A percentile compares a stretch with the other conserved stretches of the same genome.
Evolutionary conservation across 306 rosid genomes (phyloP).

Genomic region (Abrus pulchellus): DNA sequence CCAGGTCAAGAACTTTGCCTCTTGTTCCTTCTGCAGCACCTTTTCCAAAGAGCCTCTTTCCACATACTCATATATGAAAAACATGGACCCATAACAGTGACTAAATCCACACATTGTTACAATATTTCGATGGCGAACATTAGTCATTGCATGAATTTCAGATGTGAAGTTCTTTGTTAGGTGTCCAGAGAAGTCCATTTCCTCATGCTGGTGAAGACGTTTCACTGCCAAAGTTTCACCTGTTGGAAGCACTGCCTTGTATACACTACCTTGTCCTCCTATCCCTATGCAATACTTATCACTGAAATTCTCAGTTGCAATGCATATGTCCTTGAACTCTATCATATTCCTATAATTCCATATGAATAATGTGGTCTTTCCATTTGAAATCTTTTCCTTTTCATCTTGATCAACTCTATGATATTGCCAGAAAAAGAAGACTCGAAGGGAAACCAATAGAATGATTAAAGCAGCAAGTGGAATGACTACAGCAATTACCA

Average conservation of each 20-base stretch:
- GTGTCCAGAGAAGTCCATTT: conserved; percentile 18
- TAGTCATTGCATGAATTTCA: conserved; percentile 44
- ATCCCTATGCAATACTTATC: conserved; percentile 45
- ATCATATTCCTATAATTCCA: conserved; percentile 39
- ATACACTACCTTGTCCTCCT: conserved; percentile 49
- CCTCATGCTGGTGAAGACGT: conserved; percentile 43
- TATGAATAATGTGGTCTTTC: conserved; percentile 25
- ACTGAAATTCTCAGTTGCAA: conserved; percentile 44
- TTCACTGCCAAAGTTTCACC: conserved; percentile 45
- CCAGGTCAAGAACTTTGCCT: conserved; percentile 47
- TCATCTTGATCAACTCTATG: neutral
- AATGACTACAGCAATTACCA: conserved; percentile 39
- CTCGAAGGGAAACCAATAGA: conserved; percentile 18
- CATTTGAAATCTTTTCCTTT: conserved; percentile 10
- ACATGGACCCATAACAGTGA: conserved; percentile 19
- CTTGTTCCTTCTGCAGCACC: conserved; percentile 35
- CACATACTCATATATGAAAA: conserved; percentile 43
- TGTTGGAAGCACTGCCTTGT: conserved; percentile 51
- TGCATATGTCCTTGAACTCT: conserved; percentile 27
- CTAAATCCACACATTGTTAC: conserved; percentile 49
- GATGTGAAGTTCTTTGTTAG: conserved; percentile 42
- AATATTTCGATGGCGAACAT: conserved; percentile 46
- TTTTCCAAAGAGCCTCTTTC: conserved; percentile 42
- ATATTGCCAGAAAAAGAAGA: conserved; percentile 17
- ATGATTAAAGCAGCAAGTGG: conserved; percentile 41